Percentiles rank a stretch among this genome's conserved stretches.
phyloP scores from a whole-genome alignment of 768 basidiomycete species.

The Trametes maxima region DNA sequence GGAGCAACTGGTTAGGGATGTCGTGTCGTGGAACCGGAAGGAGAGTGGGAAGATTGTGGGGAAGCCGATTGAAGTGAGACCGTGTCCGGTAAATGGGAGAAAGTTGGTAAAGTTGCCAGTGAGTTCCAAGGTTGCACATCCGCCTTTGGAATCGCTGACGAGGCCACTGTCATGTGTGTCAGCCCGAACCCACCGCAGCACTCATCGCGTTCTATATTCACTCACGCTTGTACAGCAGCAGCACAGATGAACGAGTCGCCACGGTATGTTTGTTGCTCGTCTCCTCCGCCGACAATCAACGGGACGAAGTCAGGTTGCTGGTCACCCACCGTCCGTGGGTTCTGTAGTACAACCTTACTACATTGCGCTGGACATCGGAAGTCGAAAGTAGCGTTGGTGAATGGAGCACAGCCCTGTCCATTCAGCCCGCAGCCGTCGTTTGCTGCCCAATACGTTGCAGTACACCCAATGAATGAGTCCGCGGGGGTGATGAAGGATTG shows the following conservation, averaged over 20 bases:
- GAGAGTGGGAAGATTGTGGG: slow-evolving; percentile 75
- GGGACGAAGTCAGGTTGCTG: slow-evolving; percentile 67
- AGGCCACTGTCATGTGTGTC: slow-evolving; percentile 51
- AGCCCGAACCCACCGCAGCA: slow-evolving; percentile 12
- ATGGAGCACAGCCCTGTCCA: slow-evolving; percentile 65
- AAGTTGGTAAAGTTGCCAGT: slow-evolving; percentile 76
- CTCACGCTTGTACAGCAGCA: slow-evolving; percentile 79
- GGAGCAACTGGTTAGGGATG: slow-evolving; percentile 59
- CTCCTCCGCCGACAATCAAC: slow-evolving; percentile 85
- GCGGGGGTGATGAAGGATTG: slow-evolving; percentile 73
- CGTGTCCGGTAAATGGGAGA: slow-evolving; percentile 57
- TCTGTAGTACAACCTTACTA: slow-evolving; percentile 61
- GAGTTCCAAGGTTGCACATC: slow-evolving; percentile 73
- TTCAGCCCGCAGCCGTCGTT: slow-evolving; percentile 76
- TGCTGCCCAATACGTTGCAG: slow-evolving; percentile 67
- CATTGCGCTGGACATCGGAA: slow-evolving; percentile 85
- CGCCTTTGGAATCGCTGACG: slow-evolving; percentile 64
- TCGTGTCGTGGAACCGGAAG: slow-evolving; percentile 54
- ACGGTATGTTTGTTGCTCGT: slow-evolving; percentile 69
- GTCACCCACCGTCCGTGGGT: slow-evolving; percentile 73
- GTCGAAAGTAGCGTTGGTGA: slow-evolving; percentile 59
- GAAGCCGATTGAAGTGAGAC: slow-evolving; percentile 73
- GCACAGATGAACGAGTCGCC: slow-evolving; percentile 86
- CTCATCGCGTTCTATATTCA: background rate
- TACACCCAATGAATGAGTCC: slow-evolving; percentile 66